Conservation (phyloP, 352 stramenopile species). For the Globisporangium megalacanthum region DNA sequence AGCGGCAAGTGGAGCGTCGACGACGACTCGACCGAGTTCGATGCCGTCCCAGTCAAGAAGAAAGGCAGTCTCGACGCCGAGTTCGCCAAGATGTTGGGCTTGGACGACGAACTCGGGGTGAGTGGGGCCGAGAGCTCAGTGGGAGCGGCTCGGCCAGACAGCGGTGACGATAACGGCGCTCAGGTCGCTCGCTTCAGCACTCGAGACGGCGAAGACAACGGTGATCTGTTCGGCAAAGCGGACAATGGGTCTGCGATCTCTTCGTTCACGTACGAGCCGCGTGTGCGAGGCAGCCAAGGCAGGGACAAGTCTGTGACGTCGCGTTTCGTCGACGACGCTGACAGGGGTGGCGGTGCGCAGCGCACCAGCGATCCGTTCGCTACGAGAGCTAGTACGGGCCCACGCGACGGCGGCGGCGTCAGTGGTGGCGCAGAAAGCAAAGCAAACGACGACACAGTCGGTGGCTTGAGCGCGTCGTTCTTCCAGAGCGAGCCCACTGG, state of each 20-base stretch:
- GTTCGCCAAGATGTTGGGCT: conserved; percentile 59
- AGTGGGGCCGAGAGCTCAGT: not conserved
- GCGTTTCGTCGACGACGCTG: not conserved
- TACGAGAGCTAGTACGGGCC: not conserved
- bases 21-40: conserved; percentile 19
- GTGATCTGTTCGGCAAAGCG: conserved; percentile 1
- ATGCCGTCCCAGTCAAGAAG: conserved; percentile 24
- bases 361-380: conserved; percentile 8
- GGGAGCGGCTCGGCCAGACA: not conserved
- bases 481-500: conserved; percentile 19
- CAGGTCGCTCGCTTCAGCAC: not conserved
- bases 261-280: conserved; percentile 11
- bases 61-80: conserved; percentile 48
- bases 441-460: conserved; percentile 5
- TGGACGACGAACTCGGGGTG: conserved; percentile 31
- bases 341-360: not conserved
- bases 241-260: not conserved
- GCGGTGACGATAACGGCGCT: not conserved
- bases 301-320: not conserved
- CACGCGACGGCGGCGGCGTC: not conserved
- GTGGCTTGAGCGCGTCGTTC: conserved; percentile 26
- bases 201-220: conserved; percentile 4
- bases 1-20: conserved; percentile 14
- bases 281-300: conserved; percentile 3
- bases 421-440: conserved; percentile 1